phyloP scores from a whole-genome alignment of 2,329 filamentous ascomycete genomes.

The Botryotinia convoluta region DNA sequence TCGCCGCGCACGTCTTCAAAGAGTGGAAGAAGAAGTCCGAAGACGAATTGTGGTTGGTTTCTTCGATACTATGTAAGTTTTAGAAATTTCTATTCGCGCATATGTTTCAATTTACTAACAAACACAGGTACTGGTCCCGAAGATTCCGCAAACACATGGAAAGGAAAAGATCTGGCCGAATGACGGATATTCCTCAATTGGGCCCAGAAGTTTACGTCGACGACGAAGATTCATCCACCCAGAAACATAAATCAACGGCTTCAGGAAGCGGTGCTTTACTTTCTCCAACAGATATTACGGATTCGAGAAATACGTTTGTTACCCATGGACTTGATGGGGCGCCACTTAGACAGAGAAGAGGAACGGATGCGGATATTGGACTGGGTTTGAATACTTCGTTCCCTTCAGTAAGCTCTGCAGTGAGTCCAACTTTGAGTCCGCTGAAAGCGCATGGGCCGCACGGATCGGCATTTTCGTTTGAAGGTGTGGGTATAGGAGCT shows the following conservation, averaged over 20 bases:
- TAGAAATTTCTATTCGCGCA: not conserved
- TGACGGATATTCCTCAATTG: constrained; percentile 75
- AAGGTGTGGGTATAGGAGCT: constrained; percentile 22
- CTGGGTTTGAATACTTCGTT: constrained; percentile 10
- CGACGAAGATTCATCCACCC: constrained; percentile 55
- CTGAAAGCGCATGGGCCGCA: constrained; percentile 38
- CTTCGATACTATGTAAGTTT: constrained; percentile 78
- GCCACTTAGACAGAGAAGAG: constrained; percentile 27
- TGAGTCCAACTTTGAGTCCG: constrained; percentile 29
- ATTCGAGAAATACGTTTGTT: constrained; percentile 34
- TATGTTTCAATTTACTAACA: constrained; percentile 27
- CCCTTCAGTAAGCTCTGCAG: constrained; percentile 26
- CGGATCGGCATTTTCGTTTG: constrained; percentile 36
- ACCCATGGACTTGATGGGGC: constrained; percentile 35
- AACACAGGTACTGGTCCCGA: constrained; percentile 70
- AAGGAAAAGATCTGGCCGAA: constrained; percentile 68
- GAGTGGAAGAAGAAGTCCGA: constrained; percentile 91
- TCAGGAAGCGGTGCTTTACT: constrained; percentile 26
- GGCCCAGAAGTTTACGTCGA: constrained; percentile 89
- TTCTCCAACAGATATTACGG: constrained; percentile 31
- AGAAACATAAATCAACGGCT: constrained; percentile 24
- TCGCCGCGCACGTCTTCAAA: constrained; percentile 82
- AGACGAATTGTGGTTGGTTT: constrained; percentile 89
- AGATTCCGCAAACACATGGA: constrained; percentile 75
- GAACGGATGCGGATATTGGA: constrained; percentile 23